A percentile compares a stretch with the other conserved stretches of the same genome.
phyloP scores from a whole-genome alignment of 176 grass and related monocot genomes.

The Bonia amplexicaulis region DNA sequence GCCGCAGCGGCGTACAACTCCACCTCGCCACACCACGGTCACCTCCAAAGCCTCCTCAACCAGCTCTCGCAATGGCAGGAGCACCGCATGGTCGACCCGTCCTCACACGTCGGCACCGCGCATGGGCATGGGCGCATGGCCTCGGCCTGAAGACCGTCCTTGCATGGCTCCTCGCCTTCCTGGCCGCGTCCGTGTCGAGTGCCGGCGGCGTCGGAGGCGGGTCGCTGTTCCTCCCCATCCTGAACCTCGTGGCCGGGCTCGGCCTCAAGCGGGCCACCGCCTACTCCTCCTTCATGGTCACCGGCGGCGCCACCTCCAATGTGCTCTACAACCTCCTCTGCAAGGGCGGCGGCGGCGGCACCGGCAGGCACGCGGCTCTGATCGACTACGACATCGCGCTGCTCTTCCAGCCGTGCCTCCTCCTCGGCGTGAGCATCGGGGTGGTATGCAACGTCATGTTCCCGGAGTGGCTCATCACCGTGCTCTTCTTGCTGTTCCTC shows the following conservation, averaged over 20 bases:
- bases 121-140: neutral
- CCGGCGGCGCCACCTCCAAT: conserved; percentile 55
- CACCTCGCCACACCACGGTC: conserved; percentile 5
- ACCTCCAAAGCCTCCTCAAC: conserved; percentile 26
- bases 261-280: conserved; percentile 59
- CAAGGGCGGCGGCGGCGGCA: neutral
- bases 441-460: conserved; percentile 76
- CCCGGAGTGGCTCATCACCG: conserved; percentile 89
- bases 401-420: conserved; percentile 68
- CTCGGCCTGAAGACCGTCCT: neutral
- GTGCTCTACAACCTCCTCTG: conserved; percentile 58
- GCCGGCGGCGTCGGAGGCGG: conserved; percentile 69
- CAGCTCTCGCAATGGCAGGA: conserved; percentile 45
- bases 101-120: neutral
- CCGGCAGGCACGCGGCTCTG: neutral
- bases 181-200: conserved; percentile 61
- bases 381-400: conserved; percentile 76
- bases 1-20: conserved; percentile 18
- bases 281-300: conserved; percentile 76
- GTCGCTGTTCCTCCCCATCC: conserved; percentile 77
- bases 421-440: conserved; percentile 76
- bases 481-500: conserved; percentile 59
- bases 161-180: conserved; percentile 53
- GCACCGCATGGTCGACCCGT: conserved; percentile 1
- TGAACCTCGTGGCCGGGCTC: conserved; percentile 55